These are phyloP conservation scores for Pseudogymnoascus pannorum DNA, from an alignment of 2,329 filamentous ascomycete species.

Conservation along the genomic window DNA sequence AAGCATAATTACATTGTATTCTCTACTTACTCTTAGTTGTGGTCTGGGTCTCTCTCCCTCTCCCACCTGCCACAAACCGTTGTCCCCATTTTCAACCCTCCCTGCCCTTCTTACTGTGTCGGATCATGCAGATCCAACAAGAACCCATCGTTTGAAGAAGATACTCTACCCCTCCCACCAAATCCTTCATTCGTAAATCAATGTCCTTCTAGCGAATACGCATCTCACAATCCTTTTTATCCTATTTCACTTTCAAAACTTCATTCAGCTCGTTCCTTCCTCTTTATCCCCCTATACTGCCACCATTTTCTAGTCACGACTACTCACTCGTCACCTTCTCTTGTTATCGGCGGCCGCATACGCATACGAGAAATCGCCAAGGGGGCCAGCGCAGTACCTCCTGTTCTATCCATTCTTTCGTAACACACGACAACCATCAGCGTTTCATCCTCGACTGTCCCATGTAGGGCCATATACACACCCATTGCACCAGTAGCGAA, in stretches of 20 bases:
- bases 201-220: background rate
- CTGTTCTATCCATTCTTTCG: constrained; percentile 13
- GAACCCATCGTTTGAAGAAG: constrained; percentile 6
- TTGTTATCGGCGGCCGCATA: background rate
- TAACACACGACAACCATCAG: constrained; percentile 5
- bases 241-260: background rate
- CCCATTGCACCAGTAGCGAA: background rate
- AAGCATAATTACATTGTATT: background rate
- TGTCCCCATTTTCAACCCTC: constrained; percentile 14
- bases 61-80: constrained; percentile 16
- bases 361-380: constrained; percentile 13
- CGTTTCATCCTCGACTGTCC: background rate
- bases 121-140: constrained; percentile 16
- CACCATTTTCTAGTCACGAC: background rate
- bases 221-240: background rate
- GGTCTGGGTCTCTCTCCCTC: constrained; percentile 12
- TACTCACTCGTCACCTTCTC: background rate
- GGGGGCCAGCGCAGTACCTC: constrained; percentile 19
- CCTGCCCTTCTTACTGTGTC: constrained; percentile 10
- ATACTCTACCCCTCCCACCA: constrained; percentile 10
- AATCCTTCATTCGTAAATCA: constrained; percentile 1
- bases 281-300: background rate
- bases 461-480: constrained; percentile 1
- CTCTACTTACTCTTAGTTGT: background rate
- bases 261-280: background rate